These are phyloP conservation scores for Euphorbia pulcherrima DNA, from an alignment of 345 rosid genomes.

Conservation along the genomic window DNA sequence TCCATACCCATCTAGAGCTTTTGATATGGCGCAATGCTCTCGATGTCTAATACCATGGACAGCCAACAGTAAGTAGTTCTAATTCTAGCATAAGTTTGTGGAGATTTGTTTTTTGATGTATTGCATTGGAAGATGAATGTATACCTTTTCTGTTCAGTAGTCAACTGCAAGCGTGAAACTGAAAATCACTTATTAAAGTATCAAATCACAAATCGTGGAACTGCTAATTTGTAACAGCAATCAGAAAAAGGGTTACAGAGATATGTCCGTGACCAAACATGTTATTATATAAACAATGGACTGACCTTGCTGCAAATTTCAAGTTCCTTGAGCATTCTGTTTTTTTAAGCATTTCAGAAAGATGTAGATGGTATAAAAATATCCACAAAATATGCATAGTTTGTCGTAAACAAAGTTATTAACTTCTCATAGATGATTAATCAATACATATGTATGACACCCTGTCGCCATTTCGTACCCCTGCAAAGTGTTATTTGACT, in stretches of 20 bases:
- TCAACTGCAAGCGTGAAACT: background rate
- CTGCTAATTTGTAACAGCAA: background rate
- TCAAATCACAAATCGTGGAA: background rate
- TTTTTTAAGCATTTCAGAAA: background rate
- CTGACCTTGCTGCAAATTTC: background rate
- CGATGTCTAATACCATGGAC: constrained; percentile 95
- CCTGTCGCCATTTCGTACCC: background rate
- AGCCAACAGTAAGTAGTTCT: constrained; percentile 51
- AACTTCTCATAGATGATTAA: constrained; percentile 1
- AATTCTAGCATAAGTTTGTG: background rate
- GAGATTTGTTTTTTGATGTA: constrained; percentile 8
- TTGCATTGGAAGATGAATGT: background rate
- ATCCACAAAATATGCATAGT: background rate
- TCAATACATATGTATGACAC: background rate
- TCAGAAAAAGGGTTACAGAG: background rate
- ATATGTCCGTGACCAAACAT: background rate
- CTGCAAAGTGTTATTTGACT: background rate
- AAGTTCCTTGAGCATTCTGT: background rate
- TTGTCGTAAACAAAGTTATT: constrained; percentile 3
- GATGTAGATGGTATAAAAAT: background rate
- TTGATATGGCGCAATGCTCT: constrained; percentile 99
- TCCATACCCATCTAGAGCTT: constrained; percentile 91
- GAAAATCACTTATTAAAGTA: background rate
- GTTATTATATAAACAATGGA: background rate
- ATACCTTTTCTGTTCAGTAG: background rate